Base-by-base conservation (phyloP, 176 grass and related monocot species). In the Bonia amplexicaulis region DNA sequence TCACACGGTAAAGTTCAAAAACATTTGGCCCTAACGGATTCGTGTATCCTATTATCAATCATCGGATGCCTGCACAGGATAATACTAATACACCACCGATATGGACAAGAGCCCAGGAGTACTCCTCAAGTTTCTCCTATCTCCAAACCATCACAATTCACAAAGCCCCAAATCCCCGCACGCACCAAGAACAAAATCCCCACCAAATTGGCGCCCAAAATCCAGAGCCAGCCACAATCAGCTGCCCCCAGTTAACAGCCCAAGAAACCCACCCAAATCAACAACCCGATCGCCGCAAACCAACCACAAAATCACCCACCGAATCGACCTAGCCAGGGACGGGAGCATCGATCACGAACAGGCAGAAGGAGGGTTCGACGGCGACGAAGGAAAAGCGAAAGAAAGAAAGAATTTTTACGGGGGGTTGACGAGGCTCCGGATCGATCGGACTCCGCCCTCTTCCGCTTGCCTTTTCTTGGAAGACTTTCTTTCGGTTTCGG, bases 341-440 rank as follows among this genome's bases (percentile, higher is more conserved):
- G 60, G 61, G 29, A 44, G 44, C 44, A 35, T 66, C 45, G 60
- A 79, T 17, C 76, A 13, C 29, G 60, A 20, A 33, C 9, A 79
- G 59, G 14, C 15, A 47, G 17, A n/a, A 75, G 39, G 17, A 57
- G 37, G 51, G 57, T 76, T 75, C 78, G 78, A 69, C 22, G 20
- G 48, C 22, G 20, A 51, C 12, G 63, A 39, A 2, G 29, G 2
- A 17, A 17, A 54, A 53, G 37, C 2, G 2, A 9, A 41, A 5
- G 20, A 11, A 16, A 5, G 40, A 52, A 23, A 23, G 49, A 42
- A 69, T 42, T 55, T 69, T 69, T 69, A 69, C 48, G 29, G 31
- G 45, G 79, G 48, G 26, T 80, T 81, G 63, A 80, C 29, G 78
- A 54, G 48, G 26, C 31, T 53, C 48, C 65, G 35, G 48, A 81